Evolutionary conservation across 202 grass and related monocot species (phyloP), one percentile per base, ranked within the genome.

Genomic region (Dendrocalamus latiflorus): DNA sequence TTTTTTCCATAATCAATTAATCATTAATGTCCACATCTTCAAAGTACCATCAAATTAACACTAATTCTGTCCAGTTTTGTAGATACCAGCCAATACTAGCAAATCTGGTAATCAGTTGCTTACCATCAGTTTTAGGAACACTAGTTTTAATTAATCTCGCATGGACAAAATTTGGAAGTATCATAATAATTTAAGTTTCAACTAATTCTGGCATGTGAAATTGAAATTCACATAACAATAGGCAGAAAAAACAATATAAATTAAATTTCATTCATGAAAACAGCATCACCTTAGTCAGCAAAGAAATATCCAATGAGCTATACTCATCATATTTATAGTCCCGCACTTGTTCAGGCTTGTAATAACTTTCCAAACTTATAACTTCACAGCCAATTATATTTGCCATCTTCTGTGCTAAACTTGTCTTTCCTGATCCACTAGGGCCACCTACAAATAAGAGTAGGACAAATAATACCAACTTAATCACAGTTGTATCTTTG

Each of bases 331-430:
- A 98, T n/a, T n/a, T n/a, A n/a, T n/a, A n/a, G n/a, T n/a, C n/a
- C n/a, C n/a, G n/a, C n/a, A n/a, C n/a, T n/a, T 95, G 89, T 86
- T 98, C 95, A 83, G 92, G 91, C 74, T 98, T 98, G 78, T 95
- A 98, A 80, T 98, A 98, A 85, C 90, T 98, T 84, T 98, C 95
- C 83, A 98, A 91, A 62, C 92, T 95, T 75, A 98, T 88, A 57
- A 98, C 95, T 89, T 98, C 95, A 63, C 95, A 98, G n/a, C 95
- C 95, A 95, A 98, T 92, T 83, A 98, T 98, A 83, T 98, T 95
- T 54, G 95, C 90, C 95, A 98, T 98, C 87, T 98, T 98, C 76
- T 98, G 92, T 69, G 95, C 92, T 77, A 98, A 85, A 85, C 90
- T 98, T 76, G 95, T 98, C 89, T 98, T 98, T 54, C 95, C 95